Evolutionary conservation across 2,329 filamentous ascomycete genomes (phyloP).

Genomic region (Ophidiomyces ophidiicola): DNA sequence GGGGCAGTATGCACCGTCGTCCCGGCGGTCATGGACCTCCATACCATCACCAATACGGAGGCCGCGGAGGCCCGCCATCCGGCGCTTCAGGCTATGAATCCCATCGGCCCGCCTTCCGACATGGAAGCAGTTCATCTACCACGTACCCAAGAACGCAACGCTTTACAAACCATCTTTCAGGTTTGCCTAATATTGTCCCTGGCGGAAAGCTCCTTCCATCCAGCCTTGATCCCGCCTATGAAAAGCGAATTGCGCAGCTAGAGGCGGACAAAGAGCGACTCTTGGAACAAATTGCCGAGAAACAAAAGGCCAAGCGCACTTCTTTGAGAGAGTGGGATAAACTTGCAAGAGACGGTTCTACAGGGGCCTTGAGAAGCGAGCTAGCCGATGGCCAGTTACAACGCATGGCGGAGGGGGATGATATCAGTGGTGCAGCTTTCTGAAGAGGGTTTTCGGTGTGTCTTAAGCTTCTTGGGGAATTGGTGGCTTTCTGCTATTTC

Average conservation of each 20-base stretch:
- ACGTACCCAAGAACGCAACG: constrained; percentile 31
- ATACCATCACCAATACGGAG: constrained; percentile 1
- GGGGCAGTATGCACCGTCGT: constrained; percentile 27
- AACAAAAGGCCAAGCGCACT: constrained; percentile 32
- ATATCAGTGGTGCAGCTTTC: constrained; percentile 31
- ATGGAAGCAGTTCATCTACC: constrained; percentile 26
- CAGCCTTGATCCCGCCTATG: constrained; percentile 28
- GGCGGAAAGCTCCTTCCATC: constrained; percentile 33
- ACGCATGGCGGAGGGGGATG: constrained; percentile 35
- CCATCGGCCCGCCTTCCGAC: constrained; percentile 27
- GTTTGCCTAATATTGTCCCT: constrained; percentile 29
- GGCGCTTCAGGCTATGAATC: constrained; percentile 17
- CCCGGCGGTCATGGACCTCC: constrained; percentile 25
- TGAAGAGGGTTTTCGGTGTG: constrained; percentile 16
- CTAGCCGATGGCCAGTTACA: constrained; percentile 38
- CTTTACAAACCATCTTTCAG: constrained; percentile 30
- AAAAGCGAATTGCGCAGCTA: constrained; percentile 35
- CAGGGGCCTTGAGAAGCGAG: constrained; percentile 35
- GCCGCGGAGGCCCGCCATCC: neutral
- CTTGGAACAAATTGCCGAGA: constrained; percentile 34
- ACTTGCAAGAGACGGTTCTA: constrained; percentile 36
- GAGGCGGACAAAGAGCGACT: constrained; percentile 36
- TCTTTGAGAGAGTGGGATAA: constrained; percentile 38
- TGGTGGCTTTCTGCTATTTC: neutral
- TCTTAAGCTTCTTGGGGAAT: neutral